These are phyloP conservation scores for Epichloe coenophiala DNA, from an alignment of 2,329 filamentous ascomycete species.

Conservation along the genomic window DNA sequence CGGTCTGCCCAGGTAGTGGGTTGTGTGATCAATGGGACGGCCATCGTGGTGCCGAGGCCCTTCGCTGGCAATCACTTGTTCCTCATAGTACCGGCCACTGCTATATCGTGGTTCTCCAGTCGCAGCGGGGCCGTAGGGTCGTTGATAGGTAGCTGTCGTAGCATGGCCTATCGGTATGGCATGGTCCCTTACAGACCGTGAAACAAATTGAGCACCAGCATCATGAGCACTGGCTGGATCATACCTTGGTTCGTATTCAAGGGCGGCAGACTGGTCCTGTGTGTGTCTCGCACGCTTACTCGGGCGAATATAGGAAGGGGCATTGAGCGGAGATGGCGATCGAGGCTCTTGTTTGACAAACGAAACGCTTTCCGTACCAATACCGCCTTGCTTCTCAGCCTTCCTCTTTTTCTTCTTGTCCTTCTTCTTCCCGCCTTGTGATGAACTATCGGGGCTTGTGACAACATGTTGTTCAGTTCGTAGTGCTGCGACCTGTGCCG, in stretches of 20 bases:
- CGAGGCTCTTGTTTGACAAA: constrained; percentile 52
- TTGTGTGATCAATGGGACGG: constrained; percentile 18
- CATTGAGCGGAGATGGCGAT: constrained; percentile 45
- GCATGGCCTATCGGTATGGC: constrained; percentile 8
- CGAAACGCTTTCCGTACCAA: constrained; percentile 33
- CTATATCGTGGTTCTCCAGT: constrained; percentile 18
- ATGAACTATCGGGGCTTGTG: constrained; percentile 48
- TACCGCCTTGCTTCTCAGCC: constrained; percentile 34
- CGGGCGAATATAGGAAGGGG: constrained; percentile 38
- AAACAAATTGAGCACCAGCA: constrained; percentile 21
- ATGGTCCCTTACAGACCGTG: constrained; percentile 16
- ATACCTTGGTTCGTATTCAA: constrained; percentile 26
- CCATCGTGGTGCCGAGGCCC: constrained; percentile 21
- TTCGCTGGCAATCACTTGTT: constrained; percentile 16
- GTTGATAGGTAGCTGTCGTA: constrained; percentile 1
- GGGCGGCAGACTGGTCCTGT: constrained; percentile 23
- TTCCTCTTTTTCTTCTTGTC: constrained; percentile 40
- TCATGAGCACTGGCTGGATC: constrained; percentile 24
- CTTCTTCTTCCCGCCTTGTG: constrained; percentile 38
- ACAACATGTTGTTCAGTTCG: constrained; percentile 33
- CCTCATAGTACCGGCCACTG: constrained; percentile 19
- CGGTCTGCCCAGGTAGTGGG: constrained; percentile 25
- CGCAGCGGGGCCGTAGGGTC: constrained; percentile 12
- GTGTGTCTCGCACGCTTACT: constrained; percentile 42
- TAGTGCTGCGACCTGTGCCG: constrained; percentile 45